Conservation (phyloP, 768 basidiomycete species). For the Vishniacozyma victoriae region DNA sequence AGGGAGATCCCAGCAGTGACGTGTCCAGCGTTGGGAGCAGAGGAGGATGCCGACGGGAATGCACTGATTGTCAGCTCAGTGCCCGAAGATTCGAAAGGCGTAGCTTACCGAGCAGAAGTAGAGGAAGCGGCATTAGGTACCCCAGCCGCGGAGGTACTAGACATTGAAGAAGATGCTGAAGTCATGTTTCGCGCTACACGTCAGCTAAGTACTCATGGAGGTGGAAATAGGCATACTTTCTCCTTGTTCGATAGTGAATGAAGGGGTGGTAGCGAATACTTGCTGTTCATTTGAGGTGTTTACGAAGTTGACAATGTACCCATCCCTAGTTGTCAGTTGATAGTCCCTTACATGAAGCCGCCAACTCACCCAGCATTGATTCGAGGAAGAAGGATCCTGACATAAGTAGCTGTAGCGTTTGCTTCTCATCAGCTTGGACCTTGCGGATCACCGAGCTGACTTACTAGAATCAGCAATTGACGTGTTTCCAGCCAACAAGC, state of each 20-base stretch:
- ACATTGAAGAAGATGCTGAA: not conserved
- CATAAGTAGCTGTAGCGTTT: conserved; percentile 28
- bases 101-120: too few species aligned
- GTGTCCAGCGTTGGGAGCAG: too few species aligned
- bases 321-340: conserved; percentile 10
- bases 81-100: too few species aligned
- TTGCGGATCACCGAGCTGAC: conserved; percentile 3
- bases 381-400: conserved; percentile 26
- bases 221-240: too few species aligned
- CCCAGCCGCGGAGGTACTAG: not conserved
- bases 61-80: too few species aligned
- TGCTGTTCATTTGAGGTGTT: conserved; percentile 30
- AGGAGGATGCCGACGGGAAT: too few species aligned
- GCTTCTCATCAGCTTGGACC: conserved; percentile 14
- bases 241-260: conserved; percentile 31
- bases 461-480: conserved; percentile 37
- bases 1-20: too few species aligned
- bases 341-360: not conserved
- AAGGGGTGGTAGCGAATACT: conserved; percentile 25
- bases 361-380: conserved; percentile 15
- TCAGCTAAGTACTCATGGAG: too few species aligned
- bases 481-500: conserved; percentile 16
- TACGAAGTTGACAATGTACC: conserved; percentile 32
- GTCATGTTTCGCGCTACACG: too few species aligned
- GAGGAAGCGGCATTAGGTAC: not conserved